phyloP scores from a whole-genome alignment of 805 yeast species.

The Saccharomycopsis fodiens region DNA sequence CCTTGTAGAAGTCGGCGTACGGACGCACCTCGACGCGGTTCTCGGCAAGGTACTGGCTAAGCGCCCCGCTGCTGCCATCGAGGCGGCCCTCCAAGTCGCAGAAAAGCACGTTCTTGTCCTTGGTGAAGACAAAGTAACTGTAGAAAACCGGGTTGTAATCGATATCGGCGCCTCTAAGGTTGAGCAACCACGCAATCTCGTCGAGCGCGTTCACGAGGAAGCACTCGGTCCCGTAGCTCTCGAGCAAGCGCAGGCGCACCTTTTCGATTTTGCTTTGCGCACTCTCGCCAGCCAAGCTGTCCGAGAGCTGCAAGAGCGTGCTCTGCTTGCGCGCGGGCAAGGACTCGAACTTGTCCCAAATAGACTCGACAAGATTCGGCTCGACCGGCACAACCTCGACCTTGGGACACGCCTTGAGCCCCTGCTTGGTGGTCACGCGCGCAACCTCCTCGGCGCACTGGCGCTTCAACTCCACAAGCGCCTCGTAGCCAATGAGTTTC shows the following conservation, averaged over 20 bases:
- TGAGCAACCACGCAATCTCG: slow-evolving; percentile 87
- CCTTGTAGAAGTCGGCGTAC: slow-evolving; percentile 54
- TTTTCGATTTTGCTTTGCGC: slow-evolving; percentile 49
- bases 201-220: slow-evolving; percentile 69
- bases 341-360: slow-evolving; percentile 65
- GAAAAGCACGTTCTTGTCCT: slow-evolving; percentile 10
- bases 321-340: slow-evolving; percentile 49
- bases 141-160: slow-evolving; percentile 84
- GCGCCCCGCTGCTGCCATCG: slow-evolving; percentile 5
- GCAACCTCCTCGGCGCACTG: slow-evolving; percentile 26
- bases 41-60: slow-evolving; percentile 33
- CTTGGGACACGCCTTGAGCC: slow-evolving; percentile 25
- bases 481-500: slow-evolving; percentile 47
- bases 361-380: slow-evolving; percentile 62
- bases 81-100: slow-evolving; percentile 12
- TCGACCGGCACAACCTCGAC: slow-evolving; percentile 44
- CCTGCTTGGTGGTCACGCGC: neutral
- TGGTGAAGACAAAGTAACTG: slow-evolving; percentile 41
- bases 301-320: slow-evolving; percentile 42
- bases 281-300: slow-evolving; percentile 57
- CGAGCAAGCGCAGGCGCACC: slow-evolving; percentile 32
- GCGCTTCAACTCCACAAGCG: slow-evolving; percentile 26
- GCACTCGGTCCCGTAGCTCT: slow-evolving; percentile 30
- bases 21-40: slow-evolving; percentile 41
- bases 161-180: slow-evolving; percentile 77